Evolutionary conservation across 352 stramenopile species (phyloP), one percentile per base, ranked within the genome.

Genomic region (Globisporangium takayamanum): DNA sequence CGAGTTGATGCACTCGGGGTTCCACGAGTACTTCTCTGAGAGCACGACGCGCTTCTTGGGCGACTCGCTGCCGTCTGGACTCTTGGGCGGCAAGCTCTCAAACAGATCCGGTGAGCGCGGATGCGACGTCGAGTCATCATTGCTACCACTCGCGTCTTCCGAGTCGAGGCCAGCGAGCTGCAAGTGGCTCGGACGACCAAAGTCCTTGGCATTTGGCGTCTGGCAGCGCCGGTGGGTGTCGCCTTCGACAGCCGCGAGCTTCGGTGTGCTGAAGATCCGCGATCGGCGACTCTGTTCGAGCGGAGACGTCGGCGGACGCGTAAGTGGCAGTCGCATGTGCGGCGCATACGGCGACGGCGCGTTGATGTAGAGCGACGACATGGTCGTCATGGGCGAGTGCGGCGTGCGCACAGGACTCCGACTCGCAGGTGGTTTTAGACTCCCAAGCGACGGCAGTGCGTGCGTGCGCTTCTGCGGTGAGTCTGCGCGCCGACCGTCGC

Each of bases 1-100:
- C 0, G 76, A 89, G 47, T 87, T 87, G 42, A 92, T 86, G 48
- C 73, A 82, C 37, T 89, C 77, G 4, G 80, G 77, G 53, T 87
- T 84, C 80, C 80, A 89, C 37, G 72, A 80, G 56, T 81, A 85
- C 53, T 85, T 87, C 7, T 88, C 70, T 0, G 75, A 85, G 3
- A 85, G 39, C 10, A 58, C 52, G 22, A 74, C 59, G 22, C 69
- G 63, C 56, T 77, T 72, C 44, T 80, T 80, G 5, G 55, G 64
- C 11, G 55, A 60, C 5, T 39, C 39, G 12, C 50, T 64, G 12
- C 50, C 65, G 3, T 37, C 51, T 0, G 72, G 68, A 4, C 69
- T 79, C 62, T 72, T 69, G 4, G 74, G 64, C 16, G 73, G 70
- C 3, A 72, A 78, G 1, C 51, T 50, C 2, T 68, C 60, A 15